Evolutionary conservation across 2,329 filamentous ascomycete species (phyloP), one percentile per base, ranked within the genome.

Genomic region (Graphilbum ipis-grandicollis): DNA sequence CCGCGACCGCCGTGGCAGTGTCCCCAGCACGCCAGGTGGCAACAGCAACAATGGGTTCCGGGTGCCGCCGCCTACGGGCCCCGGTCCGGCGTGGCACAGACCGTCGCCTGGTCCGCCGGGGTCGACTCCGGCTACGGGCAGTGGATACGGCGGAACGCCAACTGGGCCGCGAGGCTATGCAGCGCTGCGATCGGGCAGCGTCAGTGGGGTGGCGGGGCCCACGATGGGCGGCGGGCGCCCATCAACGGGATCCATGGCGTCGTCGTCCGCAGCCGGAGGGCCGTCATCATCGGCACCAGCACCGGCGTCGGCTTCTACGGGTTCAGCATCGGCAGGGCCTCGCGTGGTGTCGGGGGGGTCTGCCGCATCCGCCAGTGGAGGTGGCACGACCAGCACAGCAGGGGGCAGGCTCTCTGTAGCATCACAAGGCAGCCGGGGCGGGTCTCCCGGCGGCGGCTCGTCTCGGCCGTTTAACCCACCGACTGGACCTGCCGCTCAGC

Each of bases 91-190:
- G 26, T 13, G 26, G 6, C 26, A 7, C 9, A 28, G 10, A 10
- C 21, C 21, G 21, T 13, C 14, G 8, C 14, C 26, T 8, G 9
- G 34, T 21, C 23, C 38, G 23, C 29, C 43, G 34, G 43, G 52
- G 48, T 40, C 54, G 49, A 44, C 54, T 9, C 33, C 31, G 15
- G 30, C 31, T 5, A 34, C 17, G 12, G 26, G 12, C 23, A 25
- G 23, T 13, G 14, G 26, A 12, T 13, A 28, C 34, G 35, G 15
- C 38, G 26, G 26, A 13, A 12, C 38, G 2, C 68, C 68, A 9
- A 57, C 66, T 6, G 68, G 68, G 1, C 68, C 68, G 3, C 58
- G 68, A 43, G 67, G 67, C 25, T 72, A 70, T 42, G 56, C 66
- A 2, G 51, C 64, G 5, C 50, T 62, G 4, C 56, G 63, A 2